Evolutionary conservation across 148 eudicot species (phyloP), one percentile per base, ranked within the genome.

Genomic region (Rhododendron mucronatum): DNA sequence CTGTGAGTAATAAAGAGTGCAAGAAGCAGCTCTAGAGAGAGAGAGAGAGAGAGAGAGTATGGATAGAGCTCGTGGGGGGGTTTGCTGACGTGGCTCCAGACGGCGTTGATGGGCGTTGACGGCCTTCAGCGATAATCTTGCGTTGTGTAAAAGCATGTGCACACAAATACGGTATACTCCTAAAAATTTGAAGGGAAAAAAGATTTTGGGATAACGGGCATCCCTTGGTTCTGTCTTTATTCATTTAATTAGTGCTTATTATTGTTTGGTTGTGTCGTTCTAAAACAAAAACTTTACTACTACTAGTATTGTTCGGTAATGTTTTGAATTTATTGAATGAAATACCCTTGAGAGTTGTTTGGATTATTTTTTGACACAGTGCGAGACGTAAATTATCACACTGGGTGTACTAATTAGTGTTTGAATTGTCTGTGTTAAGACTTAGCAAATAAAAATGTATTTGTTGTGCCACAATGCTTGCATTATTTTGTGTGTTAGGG

Each of bases 1-100:
- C 39, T 28, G 78, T 48, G 85, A 83, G 75, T 14, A 3, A 16
- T 26, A 5, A 8, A 35, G 18, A 18, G 69, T 18, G 12, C 50
- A 71, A 71, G 41, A 83, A 11, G 44, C 57, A 83, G 85, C 85
- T 44, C 14, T 4, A 41, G 84, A 65, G 85, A 69, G 85, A 73
- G 47, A 73, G 23, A 73, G 80, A 4, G 2, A 6, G 3, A 69
- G 44, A 69, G 15, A 16, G 44, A 18, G 0, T 11, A 35, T 5
- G 23, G 45, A 71, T 71, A 21, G 45, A 39, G 84, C 33, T 69
- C 69, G 37, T 37, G 71, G 75, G 20, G 20, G 11, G 59, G 45
- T 47, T 28, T 48, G 79, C 12, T 50, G 28, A 84, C 63, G 80
- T 84, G 85, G 65, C 80, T 28, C 30, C 37, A 50, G 84, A 67